Conservation (phyloP, 2,329 filamentous ascomycete species). For the Exophiala lecanii-corni region DNA sequence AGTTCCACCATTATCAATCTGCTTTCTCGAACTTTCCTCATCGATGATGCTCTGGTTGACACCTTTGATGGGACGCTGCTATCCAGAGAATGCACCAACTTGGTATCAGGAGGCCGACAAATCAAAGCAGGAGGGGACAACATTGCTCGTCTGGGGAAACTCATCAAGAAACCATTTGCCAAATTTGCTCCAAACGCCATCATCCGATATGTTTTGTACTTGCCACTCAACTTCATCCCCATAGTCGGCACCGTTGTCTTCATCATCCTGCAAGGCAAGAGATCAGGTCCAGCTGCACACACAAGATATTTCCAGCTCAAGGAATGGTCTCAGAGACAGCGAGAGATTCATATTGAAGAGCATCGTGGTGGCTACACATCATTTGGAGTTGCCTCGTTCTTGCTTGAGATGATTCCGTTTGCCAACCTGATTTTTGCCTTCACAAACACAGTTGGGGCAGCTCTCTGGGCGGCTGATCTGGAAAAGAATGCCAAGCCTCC, state of each 20-base stretch:
- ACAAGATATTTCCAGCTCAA: slow-evolving; percentile 86
- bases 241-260: slow-evolving; percentile 80
- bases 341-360: slow-evolving; percentile 63
- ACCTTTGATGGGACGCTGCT: slow-evolving; percentile 75
- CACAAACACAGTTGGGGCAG: slow-evolving; percentile 87
- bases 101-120: slow-evolving; percentile 72
- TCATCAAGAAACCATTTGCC: slow-evolving; percentile 52
- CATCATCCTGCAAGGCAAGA: slow-evolving; percentile 66
- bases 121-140: slow-evolving; percentile 55
- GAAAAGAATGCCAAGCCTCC: slow-evolving; percentile 46
- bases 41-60: slow-evolving; percentile 78
- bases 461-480: slow-evolving; percentile 88
- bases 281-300: slow-evolving; percentile 51
- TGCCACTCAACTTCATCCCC: slow-evolving; percentile 90
- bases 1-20: slow-evolving; percentile 48
- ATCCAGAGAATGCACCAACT: slow-evolving; percentile 48
- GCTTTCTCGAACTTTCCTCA: slow-evolving; percentile 65
- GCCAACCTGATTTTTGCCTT: slow-evolving; percentile 80
- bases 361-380: slow-evolving; percentile 74
- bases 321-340: slow-evolving; percentile 64
- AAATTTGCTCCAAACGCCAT: slow-evolving; percentile 55
- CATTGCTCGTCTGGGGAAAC: slow-evolving; percentile 53
- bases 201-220: slow-evolving; percentile 74
- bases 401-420: slow-evolving; percentile 81
- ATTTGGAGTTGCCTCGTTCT: slow-evolving; percentile 73